Evolutionary conservation across 257 asterid genomes (phyloP), one percentile per base, ranked within the genome.

Genomic region (Gynochthodes officinalis): DNA sequence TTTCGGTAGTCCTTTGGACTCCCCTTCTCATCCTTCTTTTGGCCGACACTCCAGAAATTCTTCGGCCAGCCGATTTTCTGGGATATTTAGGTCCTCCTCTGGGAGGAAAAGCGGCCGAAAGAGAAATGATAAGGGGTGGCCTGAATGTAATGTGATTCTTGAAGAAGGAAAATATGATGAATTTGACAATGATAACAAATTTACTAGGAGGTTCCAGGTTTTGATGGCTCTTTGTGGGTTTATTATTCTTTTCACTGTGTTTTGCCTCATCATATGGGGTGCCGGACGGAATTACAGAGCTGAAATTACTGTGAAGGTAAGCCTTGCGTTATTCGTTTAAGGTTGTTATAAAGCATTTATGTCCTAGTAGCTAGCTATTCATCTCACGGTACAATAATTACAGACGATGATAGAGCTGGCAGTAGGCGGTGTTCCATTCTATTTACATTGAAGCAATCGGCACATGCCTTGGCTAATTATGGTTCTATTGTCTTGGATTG

Each of bases 1-100:
- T 71, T 89, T 87, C 83, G 78, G 82, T 37, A 91, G 97, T 79
- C 99, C 99, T 1, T 82, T 87, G 92, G 99, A 94, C 73, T 94
- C 99, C 67, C 99, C 99, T 5, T 91, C 97, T 0, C 99, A 94
- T 77, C 97, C 97, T 49, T 91, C 99, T 0, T 80, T 80, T 69
- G 99, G 99, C 48, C 94, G 99, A 59, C 99, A 91, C 82, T 94
- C 99, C 19, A 73, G 99, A 76, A 94, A 91, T 32, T 94, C 97
- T 0, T 94, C 97, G 14, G 90, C 93, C 54, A 94, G 97, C 77
- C 72, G 95, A 15, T 94, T 94, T 83, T 94, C 97, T 8, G 99
- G 99, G 37, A 91, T 94, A n/a, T 94, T 94, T 77, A 78, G 95
- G 77, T 94, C 99, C 5, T 82, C 97, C 0, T 94, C 99, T 0